Evolutionary conservation across 169 alveolate species (phyloP), one percentile per base, ranked within the genome.

Genomic region (Babesia divergens): DNA sequence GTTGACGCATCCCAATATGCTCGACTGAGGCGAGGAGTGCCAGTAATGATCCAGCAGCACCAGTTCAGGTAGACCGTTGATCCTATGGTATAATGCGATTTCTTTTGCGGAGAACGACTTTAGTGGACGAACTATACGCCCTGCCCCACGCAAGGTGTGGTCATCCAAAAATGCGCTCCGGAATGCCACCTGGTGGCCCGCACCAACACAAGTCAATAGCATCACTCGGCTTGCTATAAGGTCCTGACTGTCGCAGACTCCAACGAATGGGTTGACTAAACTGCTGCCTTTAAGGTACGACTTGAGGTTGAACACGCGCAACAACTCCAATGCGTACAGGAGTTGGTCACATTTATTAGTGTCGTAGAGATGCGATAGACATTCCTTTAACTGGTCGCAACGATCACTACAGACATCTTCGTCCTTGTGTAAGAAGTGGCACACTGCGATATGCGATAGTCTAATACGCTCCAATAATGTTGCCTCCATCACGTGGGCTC

Each of bases 1-100:
- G 51, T 77, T 54, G 42, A 77, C 65, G 35, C 80, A 67, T 3
- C 74, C 81, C 74, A 66, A 18, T 29, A 75, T 75, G 31, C 53
- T 34, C 9, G 62, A 6, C 35, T 50, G 65, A 31, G 82, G 50
- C 18, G 44, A 28, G 35, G 44, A n/a, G 65, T 50, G 59, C 60
- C 66, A 58, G 44, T 34, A 70, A 31, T 32, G 62, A 56, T 56
- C 74, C 68, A 56, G 32, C 22, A 42, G 31, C 34, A 44, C 29
- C 24, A 38, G 24, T 16, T 7, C 37, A 42, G 69, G 72, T 59
- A 74, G 42, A 8, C 67, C 66, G 52, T 52, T 55, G 53, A 67
- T 28, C 29, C 81, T 6, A 35, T 66, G 74, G 50, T 77, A 77
- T 42, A 66, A 55, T 1, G 65, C 80, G 16, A 77, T 34, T 54